Evolutionary conservation across 495 filamentous ascomycete genomes (phyloP).

Genomic region (Podospora sp.): DNA sequence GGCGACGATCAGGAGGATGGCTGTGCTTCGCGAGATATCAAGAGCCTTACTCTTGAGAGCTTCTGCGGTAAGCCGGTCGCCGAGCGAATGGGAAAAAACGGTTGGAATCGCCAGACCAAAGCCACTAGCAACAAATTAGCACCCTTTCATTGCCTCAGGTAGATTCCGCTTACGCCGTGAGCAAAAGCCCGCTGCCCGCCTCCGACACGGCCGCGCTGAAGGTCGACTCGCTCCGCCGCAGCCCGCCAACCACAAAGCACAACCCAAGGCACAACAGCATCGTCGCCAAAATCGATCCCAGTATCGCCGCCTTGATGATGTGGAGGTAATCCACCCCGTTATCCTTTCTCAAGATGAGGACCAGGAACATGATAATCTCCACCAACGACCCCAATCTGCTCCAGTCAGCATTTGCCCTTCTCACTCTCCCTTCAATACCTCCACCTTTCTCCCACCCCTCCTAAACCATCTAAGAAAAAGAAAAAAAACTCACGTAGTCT

Average conservation of each 20-base stretch:
- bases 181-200: slow-evolving; percentile 75
- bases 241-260: slow-evolving; percentile 72
- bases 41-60: slow-evolving; percentile 55
- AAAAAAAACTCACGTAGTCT: slow-evolving; percentile 57
- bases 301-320: slow-evolving; percentile 64
- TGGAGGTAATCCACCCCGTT: slow-evolving; percentile 51
- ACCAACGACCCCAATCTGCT: slow-evolving; percentile 67
- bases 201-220: slow-evolving; percentile 81
- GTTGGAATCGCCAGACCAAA: slow-evolving; percentile 83
- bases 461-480: too few relatives aligned
- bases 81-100: slow-evolving; percentile 69
- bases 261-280: slow-evolving; percentile 46
- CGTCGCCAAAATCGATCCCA: slow-evolving; percentile 42
- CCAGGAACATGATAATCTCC: slow-evolving; percentile 82
- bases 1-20: slow-evolving; percentile 77
- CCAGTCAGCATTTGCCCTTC: too few relatives aligned
- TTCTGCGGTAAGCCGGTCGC: slow-evolving; percentile 29
- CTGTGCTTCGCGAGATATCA: slow-evolving; percentile 72
- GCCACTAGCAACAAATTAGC: slow-evolving; percentile 43
- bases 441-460: too few relatives aligned
- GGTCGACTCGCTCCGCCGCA: slow-evolving; percentile 63
- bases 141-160: not conserved
- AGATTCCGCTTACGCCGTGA: slow-evolving; percentile 63
- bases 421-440: too few relatives aligned
- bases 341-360: slow-evolving; percentile 51